Percentiles rank a stretch among this genome's conserved stretches.
These are phyloP conservation scores for Trichoderma simmonsii DNA, from an alignment of 2,329 filamentous ascomycete species.

Conservation along the genomic window DNA sequence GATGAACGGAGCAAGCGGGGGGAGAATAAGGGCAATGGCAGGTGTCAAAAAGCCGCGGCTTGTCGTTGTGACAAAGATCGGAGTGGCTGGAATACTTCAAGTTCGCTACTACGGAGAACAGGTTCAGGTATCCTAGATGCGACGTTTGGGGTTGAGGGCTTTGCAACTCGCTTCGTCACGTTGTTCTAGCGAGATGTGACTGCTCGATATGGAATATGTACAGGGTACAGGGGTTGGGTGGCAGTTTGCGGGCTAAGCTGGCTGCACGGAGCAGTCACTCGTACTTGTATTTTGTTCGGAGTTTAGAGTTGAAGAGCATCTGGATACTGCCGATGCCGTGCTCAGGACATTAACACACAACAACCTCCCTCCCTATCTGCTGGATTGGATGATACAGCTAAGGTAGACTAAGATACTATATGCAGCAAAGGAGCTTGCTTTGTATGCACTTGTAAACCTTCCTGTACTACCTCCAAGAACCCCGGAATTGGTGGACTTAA, in stretches of 20 bases:
- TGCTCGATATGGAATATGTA: neutral
- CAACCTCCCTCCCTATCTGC: neutral
- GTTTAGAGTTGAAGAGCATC: neutral
- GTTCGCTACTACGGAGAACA: neutral
- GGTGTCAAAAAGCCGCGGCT: neutral
- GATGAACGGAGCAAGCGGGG: neutral
- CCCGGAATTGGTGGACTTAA: neutral
- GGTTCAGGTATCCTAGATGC: neutral
- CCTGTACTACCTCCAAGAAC: neutral
- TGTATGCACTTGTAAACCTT: neutral
- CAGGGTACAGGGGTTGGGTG: neutral
- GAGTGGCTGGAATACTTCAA: neutral
- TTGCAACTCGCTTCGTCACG: constrained; percentile 2
- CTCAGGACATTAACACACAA: neutral
- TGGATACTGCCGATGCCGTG: neutral
- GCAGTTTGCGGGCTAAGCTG: neutral
- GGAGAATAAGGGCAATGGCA: neutral
- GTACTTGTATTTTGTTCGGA: neutral
- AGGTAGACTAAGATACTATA: no score
- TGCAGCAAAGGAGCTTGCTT: neutral
- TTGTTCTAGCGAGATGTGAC: neutral
- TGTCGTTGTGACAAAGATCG: neutral
- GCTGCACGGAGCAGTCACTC: neutral
- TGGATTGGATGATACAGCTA: neutral
- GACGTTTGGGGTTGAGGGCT: neutral